Conservation (phyloP, 257 asterid species). For the Penstemon newberryi region DNA sequence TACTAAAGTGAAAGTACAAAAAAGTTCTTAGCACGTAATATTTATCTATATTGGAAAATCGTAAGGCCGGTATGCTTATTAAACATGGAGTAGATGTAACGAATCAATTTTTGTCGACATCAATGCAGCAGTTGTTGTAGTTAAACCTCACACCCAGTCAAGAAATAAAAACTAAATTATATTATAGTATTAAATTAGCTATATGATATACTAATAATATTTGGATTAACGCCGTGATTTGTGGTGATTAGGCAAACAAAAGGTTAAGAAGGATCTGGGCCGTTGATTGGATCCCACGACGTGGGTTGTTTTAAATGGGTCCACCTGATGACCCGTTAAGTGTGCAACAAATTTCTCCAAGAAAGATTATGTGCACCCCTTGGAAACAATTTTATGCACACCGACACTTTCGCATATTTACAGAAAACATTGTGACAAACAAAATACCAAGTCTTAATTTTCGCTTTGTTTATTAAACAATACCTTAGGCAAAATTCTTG, state of each 20-base stretch:
- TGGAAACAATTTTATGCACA: slow-evolving; percentile 9
- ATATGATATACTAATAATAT: neutral
- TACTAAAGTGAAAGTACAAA: neutral
- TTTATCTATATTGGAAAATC: neutral
- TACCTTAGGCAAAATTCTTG: too few relatives aligned
- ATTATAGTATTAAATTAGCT: neutral
- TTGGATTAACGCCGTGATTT: slow-evolving; percentile 25
- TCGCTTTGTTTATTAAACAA: too few relatives aligned
- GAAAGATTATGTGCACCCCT: slow-evolving; percentile 10
- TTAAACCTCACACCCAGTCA: slow-evolving; percentile 3
- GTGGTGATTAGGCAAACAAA: slow-evolving; percentile 21
- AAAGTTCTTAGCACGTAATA: neutral
- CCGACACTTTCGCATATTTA: slow-evolving; percentile 37
- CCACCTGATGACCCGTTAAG: slow-evolving; percentile 32
- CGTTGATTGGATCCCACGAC: neutral
- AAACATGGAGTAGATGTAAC: slow-evolving; percentile 20
- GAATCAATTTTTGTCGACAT: slow-evolving; percentile 1
- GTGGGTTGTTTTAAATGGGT: slow-evolving; percentile 5
- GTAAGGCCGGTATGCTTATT: neutral
- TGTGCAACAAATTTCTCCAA: slow-evolving; percentile 42
- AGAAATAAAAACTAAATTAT: slow-evolving; percentile 1
- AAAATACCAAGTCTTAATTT: too few relatives aligned
- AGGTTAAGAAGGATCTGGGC: slow-evolving; percentile 10
- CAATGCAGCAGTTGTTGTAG: slow-evolving; percentile 20
- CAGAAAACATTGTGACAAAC: too few relatives aligned